phyloP scores from a whole-genome alignment of 1,284 basidiomycete species.

The Schizophyllum amplum region DNA sequence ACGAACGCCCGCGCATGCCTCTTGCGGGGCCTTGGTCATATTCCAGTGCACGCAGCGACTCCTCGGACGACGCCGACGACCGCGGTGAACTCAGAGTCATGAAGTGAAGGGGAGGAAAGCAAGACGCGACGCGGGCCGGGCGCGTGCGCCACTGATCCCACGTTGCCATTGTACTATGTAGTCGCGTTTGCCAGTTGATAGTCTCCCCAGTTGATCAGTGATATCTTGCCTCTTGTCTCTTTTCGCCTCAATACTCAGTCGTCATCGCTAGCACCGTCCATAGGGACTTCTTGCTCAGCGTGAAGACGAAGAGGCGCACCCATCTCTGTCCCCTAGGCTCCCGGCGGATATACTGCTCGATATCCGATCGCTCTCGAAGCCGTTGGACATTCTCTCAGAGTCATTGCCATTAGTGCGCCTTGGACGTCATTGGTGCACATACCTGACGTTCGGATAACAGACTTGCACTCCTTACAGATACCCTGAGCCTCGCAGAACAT shows the following conservation, averaged over 20 bases:
- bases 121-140: not conserved
- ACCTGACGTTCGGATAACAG: not conserved
- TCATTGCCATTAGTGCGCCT: not conserved
- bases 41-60: slow-evolving; percentile 72
- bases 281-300: too few relatives aligned
- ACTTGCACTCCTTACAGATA: not conserved
- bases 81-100: not conserved
- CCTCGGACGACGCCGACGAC: slow-evolving; percentile 37
- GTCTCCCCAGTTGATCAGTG: too few relatives aligned
- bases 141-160: not conserved
- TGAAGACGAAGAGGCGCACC: too few relatives aligned
- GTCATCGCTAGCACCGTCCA: too few relatives aligned
- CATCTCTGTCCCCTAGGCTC: too few relatives aligned
- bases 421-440: not conserved
- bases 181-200: not conserved
- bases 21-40: slow-evolving; percentile 51
- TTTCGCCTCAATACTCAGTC: too few relatives aligned
- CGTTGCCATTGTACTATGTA: not conserved
- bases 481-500: not conserved
- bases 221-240: too few relatives aligned
- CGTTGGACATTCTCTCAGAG: not conserved
- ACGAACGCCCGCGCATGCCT: slow-evolving; percentile 38
- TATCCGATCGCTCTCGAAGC: not conserved
- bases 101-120: not conserved
- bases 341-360: not conserved